Conservation (phyloP, 352 stramenopile genomes). For the Chrysophaeum taylorii region DNA sequence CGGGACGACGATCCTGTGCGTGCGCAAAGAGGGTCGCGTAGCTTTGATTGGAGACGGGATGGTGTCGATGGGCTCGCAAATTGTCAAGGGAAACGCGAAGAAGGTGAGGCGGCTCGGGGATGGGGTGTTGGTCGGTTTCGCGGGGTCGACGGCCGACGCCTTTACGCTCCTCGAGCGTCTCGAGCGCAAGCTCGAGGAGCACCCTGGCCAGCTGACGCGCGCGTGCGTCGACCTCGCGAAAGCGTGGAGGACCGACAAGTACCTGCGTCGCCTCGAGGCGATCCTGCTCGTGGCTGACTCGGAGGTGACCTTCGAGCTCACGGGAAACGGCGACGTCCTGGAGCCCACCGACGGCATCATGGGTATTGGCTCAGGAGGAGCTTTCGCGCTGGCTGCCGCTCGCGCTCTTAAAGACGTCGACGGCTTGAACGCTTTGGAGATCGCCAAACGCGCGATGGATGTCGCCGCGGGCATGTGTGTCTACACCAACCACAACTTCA, state of each 20-base stretch:
- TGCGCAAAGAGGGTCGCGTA: conserved; percentile 93
- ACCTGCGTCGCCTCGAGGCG: conserved; percentile 84
- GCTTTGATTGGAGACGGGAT: conserved; percentile 96
- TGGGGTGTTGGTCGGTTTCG: conserved; percentile 32
- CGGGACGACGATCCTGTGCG: conserved; percentile 82
- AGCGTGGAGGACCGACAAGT: conserved; percentile 97
- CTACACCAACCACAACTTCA: conserved; percentile 96
- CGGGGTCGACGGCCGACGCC: conserved; percentile 83
- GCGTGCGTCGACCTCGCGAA: conserved; percentile 97
- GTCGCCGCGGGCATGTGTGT: conserved; percentile 95
- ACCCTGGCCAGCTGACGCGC: conserved; percentile 87
- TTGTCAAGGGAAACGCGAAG: conserved; percentile 94
- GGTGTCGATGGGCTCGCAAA: conserved; percentile 82
- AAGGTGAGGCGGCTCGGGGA: conserved; percentile 84
- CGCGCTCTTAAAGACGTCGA: conserved; percentile 84
- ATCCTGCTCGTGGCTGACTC: conserved; percentile 83
- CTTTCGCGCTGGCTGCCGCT: conserved; percentile 65
- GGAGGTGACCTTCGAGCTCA: conserved; percentile 90
- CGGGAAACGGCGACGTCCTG: conserved; percentile 93
- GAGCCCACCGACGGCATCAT: conserved; percentile 90
- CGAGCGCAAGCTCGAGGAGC: conserved; percentile 94
- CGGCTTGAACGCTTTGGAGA: conserved; percentile 78
- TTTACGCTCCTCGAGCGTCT: conserved; percentile 96
- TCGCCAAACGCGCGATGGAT: conserved; percentile 79
- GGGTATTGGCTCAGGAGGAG: conserved; percentile 76